These are phyloP conservation scores for Scheffersomyces coipomensis DNA, from an alignment of 805 yeast species.

Conservation along the genomic window DNA sequence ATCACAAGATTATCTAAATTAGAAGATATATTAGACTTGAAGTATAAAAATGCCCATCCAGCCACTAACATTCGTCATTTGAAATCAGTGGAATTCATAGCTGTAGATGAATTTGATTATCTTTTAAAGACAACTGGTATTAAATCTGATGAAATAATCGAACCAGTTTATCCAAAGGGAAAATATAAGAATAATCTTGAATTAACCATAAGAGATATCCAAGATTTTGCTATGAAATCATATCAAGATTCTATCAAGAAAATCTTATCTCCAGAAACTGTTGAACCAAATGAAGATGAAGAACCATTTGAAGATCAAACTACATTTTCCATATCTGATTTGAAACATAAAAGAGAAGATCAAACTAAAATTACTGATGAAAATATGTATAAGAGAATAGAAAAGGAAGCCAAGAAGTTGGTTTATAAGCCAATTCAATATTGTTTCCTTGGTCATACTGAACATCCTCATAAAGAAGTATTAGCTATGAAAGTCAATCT, in stretches of 20 bases:
- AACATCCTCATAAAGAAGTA: slow-evolving; percentile 13
- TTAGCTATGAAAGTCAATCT: slow-evolving; percentile 7
- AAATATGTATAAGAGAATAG: slow-evolving; percentile 1
- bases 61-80: slow-evolving; percentile 4
- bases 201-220: slow-evolving; percentile 9
- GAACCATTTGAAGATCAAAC: background rate
- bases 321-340: background rate
- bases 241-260: slow-evolving; percentile 3
- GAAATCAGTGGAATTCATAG: slow-evolving; percentile 13
- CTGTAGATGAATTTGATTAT: slow-evolving; percentile 21
- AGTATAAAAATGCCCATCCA: background rate
- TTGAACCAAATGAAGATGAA: background rate
- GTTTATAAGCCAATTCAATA: slow-evolving; percentile 23
- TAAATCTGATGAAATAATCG: slow-evolving; percentile 4
- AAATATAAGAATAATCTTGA: slow-evolving; percentile 13
- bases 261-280: slow-evolving; percentile 4
- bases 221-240: slow-evolving; percentile 8
- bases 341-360: too few relatives aligned
- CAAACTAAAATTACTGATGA: background rate
- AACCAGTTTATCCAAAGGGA: slow-evolving; percentile 10
- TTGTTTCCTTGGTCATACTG: slow-evolving; percentile 16
- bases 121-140: slow-evolving; percentile 13
- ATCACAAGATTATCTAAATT: slow-evolving; percentile 15
- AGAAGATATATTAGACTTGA: slow-evolving; percentile 5
- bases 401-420: slow-evolving; percentile 1